Base-by-base conservation (phyloP, 2,329 filamentous ascomycete species). In the Mycogone perniciosa region DNA sequence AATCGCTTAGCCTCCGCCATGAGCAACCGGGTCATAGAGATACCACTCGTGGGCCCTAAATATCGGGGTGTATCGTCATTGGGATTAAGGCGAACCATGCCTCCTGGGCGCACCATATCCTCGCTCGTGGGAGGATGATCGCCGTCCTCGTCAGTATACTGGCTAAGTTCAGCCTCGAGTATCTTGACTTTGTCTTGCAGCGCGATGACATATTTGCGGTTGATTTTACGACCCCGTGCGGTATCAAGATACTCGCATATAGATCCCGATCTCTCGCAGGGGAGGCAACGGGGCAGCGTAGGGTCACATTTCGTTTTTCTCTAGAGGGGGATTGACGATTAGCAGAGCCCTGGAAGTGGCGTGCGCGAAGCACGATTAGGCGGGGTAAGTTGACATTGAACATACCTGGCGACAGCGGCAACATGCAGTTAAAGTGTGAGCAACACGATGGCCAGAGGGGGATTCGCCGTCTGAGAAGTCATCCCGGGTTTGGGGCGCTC, bases 1-100 rank as follows among this genome's bases (percentile, higher is more conserved):
- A 92, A 95, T 56, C 90, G 86, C 71, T 96, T 97, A 48, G 92
- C 92, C 68, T 96, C 84, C 66, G 96, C 91, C 87, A 99, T 96
- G 8, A 99, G 85, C 59, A 97, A 77, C 31, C 92, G 84, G 9
- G 91, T 95, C 74, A 97, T 95, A 63, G 90, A 89, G 61, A 96
- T 96, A 53, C 92, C 93, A 66, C 92, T 97, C 44, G 91, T 96
- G 3, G 93, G 88, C 0, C 93, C 93, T 3, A 99, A 75, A 65
- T 93, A 97, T 56, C 92, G 88, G 11, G 88, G 84, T 1, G 81
- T 85, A 69, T 96, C 92, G 65, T 95, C 89, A 50, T 85, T 84
- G 60, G 92, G 88, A 61, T 86, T 84, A 47, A 97, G 81, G 40
- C 85, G 86, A 60, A 97, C 89, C 58, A 92, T 80, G 29, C 90